These are phyloP conservation scores for Benincasa hispida DNA, from an alignment of 306 rosid genomes.

Conservation along the genomic window DNA sequence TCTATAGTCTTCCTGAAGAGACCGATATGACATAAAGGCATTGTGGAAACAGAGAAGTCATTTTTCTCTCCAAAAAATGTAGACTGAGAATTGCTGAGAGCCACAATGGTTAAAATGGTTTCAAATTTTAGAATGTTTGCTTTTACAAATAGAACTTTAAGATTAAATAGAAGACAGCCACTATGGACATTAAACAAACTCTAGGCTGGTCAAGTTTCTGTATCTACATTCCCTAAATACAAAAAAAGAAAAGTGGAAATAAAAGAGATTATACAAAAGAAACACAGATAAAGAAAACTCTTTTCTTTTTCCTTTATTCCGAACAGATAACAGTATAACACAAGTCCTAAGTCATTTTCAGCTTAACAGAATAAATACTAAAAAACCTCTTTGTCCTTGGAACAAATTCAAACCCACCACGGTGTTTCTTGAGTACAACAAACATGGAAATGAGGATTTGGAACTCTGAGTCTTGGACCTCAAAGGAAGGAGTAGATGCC, in stretches of 20 bases:
- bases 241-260: not conserved
- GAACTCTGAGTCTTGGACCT: too few relatives aligned
- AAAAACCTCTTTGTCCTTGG: not conserved
- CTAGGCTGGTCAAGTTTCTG: not conserved
- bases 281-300: not conserved
- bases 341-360: not conserved
- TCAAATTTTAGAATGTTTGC: slow-evolving; percentile 3
- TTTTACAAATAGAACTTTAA: not conserved
- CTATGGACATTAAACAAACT: not conserved
- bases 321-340: not conserved
- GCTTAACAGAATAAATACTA: not conserved
- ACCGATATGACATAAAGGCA: slow-evolving; percentile 29
- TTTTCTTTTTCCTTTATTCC: not conserved
- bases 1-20: slow-evolving; percentile 38
- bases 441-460: too few relatives aligned
- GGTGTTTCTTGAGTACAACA: too few relatives aligned
- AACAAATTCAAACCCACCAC: not conserved
- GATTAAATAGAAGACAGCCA: not conserved
- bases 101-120: slow-evolving; percentile 12
- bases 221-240: not conserved
- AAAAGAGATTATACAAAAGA: not conserved
- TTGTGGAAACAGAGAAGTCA: slow-evolving; percentile 24
- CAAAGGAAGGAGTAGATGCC: too few relatives aligned
- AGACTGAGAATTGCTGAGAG: slow-evolving; percentile 71
- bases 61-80: slow-evolving; percentile 52